Conservation (phyloP, 2,329 filamentous ascomycete species). For the Monosporascus sp. region DNA sequence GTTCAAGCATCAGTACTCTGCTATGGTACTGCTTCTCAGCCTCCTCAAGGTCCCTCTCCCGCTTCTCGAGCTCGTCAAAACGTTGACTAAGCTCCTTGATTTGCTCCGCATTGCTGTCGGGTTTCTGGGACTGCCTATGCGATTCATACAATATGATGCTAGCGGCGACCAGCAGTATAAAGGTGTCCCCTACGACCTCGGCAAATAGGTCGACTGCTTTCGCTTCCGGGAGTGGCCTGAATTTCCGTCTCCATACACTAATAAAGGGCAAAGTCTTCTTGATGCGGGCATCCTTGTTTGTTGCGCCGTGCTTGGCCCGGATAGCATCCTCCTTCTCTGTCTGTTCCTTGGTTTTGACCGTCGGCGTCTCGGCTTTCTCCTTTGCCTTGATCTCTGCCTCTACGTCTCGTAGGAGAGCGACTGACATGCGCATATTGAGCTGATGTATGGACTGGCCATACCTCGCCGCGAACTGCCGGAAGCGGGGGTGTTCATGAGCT, state of each 20-base stretch:
- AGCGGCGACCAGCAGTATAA: slow-evolving; percentile 56
- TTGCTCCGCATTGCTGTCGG: slow-evolving; percentile 50
- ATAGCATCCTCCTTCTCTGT: slow-evolving; percentile 47
- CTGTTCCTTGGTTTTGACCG: slow-evolving; percentile 61
- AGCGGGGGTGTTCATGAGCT: slow-evolving; percentile 59
- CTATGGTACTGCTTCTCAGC: slow-evolving; percentile 39
- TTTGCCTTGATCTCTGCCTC: slow-evolving; percentile 54
- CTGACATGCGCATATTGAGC: slow-evolving; percentile 60
- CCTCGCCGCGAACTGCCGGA: slow-evolving; percentile 54
- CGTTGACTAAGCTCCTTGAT: slow-evolving; percentile 44
- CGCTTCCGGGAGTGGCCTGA: slow-evolving; percentile 55
- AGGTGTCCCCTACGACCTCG: slow-evolving; percentile 58
- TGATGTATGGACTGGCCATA: slow-evolving; percentile 63
- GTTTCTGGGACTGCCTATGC: slow-evolving; percentile 53
- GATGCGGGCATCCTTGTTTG: slow-evolving; percentile 25
- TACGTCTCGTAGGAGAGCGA: slow-evolving; percentile 52
- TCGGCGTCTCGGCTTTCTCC: slow-evolving; percentile 58
- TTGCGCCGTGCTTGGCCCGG: slow-evolving; percentile 36
- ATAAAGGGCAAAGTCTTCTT: slow-evolving; percentile 28
- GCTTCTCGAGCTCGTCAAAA: slow-evolving; percentile 44
- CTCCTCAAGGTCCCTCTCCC: slow-evolving; percentile 46
- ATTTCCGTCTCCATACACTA: slow-evolving; percentile 58
- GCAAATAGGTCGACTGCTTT: slow-evolving; percentile 65
- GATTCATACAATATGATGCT: slow-evolving; percentile 58
- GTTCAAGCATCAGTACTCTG: slow-evolving; percentile 49